Evolutionary conservation across 148 eudicot genomes (phyloP).

Genomic region (Polygonum aviculare): DNA sequence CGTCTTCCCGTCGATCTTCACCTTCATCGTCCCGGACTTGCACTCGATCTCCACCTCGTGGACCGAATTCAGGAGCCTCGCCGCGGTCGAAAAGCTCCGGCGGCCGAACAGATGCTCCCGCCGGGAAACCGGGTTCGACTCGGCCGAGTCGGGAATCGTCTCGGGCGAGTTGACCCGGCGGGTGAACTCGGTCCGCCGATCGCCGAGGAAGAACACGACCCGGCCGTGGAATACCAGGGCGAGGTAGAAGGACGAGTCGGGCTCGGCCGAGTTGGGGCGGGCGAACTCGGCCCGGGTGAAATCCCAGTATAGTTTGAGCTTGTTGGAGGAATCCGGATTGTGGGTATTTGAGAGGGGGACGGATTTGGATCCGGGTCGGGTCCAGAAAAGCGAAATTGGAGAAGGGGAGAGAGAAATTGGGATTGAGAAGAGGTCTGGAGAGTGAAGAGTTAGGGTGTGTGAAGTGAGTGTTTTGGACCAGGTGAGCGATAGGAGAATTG

Average conservation of each 20-base stretch:
- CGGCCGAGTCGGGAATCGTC: conserved; percentile 2
- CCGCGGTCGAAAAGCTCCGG: conserved; percentile 27
- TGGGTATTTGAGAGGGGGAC: conserved; percentile 20
- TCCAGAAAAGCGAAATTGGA: conserved; percentile 31
- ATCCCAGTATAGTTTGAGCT: conserved; percentile 43
- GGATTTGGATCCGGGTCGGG: conserved; percentile 46
- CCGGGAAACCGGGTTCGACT: conserved; percentile 24
- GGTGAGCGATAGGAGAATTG: conserved; percentile 38
- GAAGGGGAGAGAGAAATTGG: conserved; percentile 36
- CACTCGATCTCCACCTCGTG: conserved; percentile 46
- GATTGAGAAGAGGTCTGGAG: conserved; percentile 36
- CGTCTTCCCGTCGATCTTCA: conserved; percentile 35
- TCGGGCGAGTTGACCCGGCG: conserved; percentile 17
- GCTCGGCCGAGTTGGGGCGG: conserved; percentile 43
- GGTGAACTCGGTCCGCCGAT: conserved; percentile 26
- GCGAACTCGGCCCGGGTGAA: conserved; percentile 35
- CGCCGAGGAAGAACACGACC: conserved; percentile 45
- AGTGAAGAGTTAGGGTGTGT: conserved; percentile 33
- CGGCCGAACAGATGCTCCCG: conserved; percentile 52
- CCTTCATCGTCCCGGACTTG: conserved; percentile 34
- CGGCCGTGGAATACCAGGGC: conserved; percentile 22
- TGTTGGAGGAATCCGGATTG: not conserved
- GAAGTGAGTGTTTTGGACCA: conserved; percentile 49
- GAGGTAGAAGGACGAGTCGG: conserved; percentile 40
- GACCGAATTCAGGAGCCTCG: conserved; percentile 26